Conservation (phyloP, 805 yeast species). For the Saccharomycopsis sp. region DNA sequence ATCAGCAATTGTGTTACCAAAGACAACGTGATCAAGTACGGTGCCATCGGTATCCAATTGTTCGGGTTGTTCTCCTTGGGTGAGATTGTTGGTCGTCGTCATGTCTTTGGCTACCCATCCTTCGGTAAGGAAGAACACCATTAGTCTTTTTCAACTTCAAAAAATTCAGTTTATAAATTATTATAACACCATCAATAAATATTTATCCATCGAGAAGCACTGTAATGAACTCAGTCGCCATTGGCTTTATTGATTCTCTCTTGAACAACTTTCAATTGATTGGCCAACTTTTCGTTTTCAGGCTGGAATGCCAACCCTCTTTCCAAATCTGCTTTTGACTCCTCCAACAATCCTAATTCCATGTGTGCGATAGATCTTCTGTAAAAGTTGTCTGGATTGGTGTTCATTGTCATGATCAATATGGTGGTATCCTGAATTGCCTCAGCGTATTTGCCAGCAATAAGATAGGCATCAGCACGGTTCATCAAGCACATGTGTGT, state of each 20-base stretch:
- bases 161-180: not conserved
- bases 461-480: slow-evolving; percentile 59
- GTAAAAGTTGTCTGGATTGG: slow-evolving; percentile 59
- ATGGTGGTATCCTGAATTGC: slow-evolving; percentile 66
- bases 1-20: slow-evolving; percentile 36
- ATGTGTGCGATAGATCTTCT: slow-evolving; percentile 58
- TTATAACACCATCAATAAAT: not conserved
- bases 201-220: not conserved
- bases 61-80: slow-evolving; percentile 90
- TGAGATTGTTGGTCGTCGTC: slow-evolving; percentile 94
- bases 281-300: slow-evolving; percentile 38
- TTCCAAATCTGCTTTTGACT: slow-evolving; percentile 59
- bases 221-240: slow-evolving; percentile 36
- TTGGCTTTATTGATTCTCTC: slow-evolving; percentile 46
- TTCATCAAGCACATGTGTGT: slow-evolving; percentile 56
- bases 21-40: slow-evolving; percentile 53
- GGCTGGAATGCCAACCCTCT: slow-evolving; percentile 63
- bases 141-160: too few relatives aligned
- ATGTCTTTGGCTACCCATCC: slow-evolving; percentile 77
- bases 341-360: slow-evolving; percentile 53
- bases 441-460: slow-evolving; percentile 43
- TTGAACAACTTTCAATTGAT: slow-evolving; percentile 39
- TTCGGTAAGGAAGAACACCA: slow-evolving; percentile 29
- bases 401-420: slow-evolving; percentile 48
- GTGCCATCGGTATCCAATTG: slow-evolving; percentile 72